Conservation (phyloP, 371 early-diverging fungal genomes). For the Mucor saturninus region DNA sequence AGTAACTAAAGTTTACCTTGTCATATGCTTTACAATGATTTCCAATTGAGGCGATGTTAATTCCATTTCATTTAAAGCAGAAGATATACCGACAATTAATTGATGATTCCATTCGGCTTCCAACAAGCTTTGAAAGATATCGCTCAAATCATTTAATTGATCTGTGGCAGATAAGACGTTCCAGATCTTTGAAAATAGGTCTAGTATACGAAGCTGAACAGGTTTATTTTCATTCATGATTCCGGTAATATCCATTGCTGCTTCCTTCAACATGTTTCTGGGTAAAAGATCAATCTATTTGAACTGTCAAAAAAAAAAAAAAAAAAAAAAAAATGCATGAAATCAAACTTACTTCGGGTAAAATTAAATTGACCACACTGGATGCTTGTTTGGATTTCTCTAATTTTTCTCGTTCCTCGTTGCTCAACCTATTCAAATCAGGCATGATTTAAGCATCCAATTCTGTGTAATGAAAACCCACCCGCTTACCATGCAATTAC, state of each 20-base stretch:
- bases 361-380: slow-evolving; percentile 36
- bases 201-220: slow-evolving; percentile 48
- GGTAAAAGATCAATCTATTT: slow-evolving; percentile 42
- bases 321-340: background rate
- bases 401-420: slow-evolving; percentile 24
- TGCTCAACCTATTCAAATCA: slow-evolving; percentile 6
- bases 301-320: too few species aligned
- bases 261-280: slow-evolving; percentile 11
- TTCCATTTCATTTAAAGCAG: slow-evolving; percentile 57
- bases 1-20: background rate
- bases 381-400: slow-evolving; percentile 28
- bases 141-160: slow-evolving; percentile 23
- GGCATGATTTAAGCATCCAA: too few species aligned
- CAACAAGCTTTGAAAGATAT: slow-evolving; percentile 44
- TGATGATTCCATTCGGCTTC: slow-evolving; percentile 48
- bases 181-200: slow-evolving; percentile 52
- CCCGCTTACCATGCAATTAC: too few species aligned
- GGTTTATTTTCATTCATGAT: slow-evolving; percentile 33
- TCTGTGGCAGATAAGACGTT: slow-evolving; percentile 44
- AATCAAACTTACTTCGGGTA: slow-evolving; percentile 39
- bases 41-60: slow-evolving; percentile 49
- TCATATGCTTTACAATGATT: slow-evolving; percentile 34
- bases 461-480: too few species aligned
- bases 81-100: slow-evolving; percentile 48
- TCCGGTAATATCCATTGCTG: slow-evolving; percentile 23